A percentile compares a stretch with the other conserved stretches of the same genome.
Evolutionary conservation across 306 rosid genomes (phyloP).

Genomic region (Sophora flavescens): DNA sequence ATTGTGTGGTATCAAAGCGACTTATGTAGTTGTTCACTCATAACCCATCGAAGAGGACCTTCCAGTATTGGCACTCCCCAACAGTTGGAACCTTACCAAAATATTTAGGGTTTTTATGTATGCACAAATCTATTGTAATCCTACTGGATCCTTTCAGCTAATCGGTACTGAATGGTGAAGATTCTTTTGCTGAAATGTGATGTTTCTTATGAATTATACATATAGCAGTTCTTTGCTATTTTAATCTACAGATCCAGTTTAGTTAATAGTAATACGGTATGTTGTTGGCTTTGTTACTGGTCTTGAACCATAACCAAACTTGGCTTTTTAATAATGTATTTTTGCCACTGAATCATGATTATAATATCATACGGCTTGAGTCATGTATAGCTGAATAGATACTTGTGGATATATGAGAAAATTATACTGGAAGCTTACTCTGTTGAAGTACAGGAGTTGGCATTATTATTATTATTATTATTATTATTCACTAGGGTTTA

Average conservation of each 20-base stretch:
- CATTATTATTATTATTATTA: not conserved
- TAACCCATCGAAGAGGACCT: no score
- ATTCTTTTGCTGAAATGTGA: conserved; percentile 11
- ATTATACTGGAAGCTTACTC: conserved; percentile 13
- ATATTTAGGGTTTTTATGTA: not conserved
- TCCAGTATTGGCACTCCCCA: no score
- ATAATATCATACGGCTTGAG: not conserved
- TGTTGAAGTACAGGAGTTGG: conserved; percentile 21
- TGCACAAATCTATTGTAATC: not conserved
- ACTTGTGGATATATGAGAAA: not conserved
- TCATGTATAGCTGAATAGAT: conserved; percentile 10
- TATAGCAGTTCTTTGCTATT: not conserved
- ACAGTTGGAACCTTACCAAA: not conserved
- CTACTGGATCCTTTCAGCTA: not conserved
- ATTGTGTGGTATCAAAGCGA: no score
- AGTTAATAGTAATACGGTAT: not conserved
- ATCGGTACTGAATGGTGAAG: not conserved
- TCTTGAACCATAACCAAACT: conserved; percentile 14
- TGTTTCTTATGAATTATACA: not conserved
- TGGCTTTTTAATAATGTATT: conserved; percentile 5
- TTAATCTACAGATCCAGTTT: not conserved
- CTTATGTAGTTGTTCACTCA: no score
- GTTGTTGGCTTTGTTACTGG: conserved; percentile 10
- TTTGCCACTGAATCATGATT: not conserved
- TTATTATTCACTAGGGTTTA: not conserved